These are phyloP conservation scores for Scedosporium boydii DNA, from an alignment of 2,329 filamentous ascomycete species.

Conservation along the genomic window DNA sequence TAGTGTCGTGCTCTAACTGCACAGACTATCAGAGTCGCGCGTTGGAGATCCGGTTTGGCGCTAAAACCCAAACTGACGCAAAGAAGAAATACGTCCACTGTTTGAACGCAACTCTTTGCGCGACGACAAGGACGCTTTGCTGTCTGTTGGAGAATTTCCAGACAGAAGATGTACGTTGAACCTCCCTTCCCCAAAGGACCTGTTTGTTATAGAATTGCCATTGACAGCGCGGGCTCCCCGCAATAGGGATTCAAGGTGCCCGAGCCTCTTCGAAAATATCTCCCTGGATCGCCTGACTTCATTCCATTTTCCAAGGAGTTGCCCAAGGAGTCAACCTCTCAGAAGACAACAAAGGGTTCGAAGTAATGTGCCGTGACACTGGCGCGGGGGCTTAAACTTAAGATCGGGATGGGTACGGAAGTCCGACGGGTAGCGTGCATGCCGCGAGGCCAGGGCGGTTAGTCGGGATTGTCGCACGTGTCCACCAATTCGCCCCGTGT, in stretches of 20 bases:
- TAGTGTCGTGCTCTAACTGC: constrained; percentile 96
- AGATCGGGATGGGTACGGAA: too few species aligned
- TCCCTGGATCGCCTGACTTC: constrained; percentile 83
- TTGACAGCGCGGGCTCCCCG: constrained; percentile 6
- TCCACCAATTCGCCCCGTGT: too few species aligned
- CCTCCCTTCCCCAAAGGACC: not conserved
- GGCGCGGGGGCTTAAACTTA: too few species aligned
- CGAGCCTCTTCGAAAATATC: constrained; percentile 76
- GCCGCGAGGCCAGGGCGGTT: too few species aligned
- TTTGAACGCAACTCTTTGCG: constrained; percentile 81
- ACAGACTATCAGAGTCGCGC: constrained; percentile 94
- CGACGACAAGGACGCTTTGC: constrained; percentile 86
- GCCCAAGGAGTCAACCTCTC: constrained; percentile 51
- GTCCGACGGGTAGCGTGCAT: too few species aligned
- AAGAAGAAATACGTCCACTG: constrained; percentile 92
- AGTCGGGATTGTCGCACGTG: too few species aligned
- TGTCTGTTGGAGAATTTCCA: constrained; percentile 97
- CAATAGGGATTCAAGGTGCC: constrained; percentile 66
- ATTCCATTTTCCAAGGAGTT: constrained; percentile 81
- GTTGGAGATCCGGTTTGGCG: constrained; percentile 83
- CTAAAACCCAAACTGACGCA: constrained; percentile 70
- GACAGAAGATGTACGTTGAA: constrained; percentile 60
- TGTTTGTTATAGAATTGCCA: not conserved
- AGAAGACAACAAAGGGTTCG: constrained; percentile 18
- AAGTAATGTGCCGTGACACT: not conserved